These are phyloP conservation scores for Phialocephala subalpina DNA, from an alignment of 2,329 filamentous ascomycete species.

Conservation along the genomic window DNA sequence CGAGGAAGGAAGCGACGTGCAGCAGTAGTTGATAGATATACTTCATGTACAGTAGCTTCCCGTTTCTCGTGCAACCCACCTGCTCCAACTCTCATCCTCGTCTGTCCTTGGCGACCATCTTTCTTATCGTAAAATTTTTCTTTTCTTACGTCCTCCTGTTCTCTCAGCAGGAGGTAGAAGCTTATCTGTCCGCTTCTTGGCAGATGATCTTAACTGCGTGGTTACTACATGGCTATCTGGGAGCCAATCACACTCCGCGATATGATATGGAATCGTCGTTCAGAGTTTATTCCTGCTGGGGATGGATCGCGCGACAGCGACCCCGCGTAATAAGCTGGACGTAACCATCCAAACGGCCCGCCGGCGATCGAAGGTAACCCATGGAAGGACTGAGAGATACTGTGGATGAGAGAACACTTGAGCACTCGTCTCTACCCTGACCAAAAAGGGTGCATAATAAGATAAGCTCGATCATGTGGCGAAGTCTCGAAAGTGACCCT, in stretches of 20 bases:
- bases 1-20: neutral
- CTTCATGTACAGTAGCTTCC: neutral
- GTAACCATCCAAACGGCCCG: slow-evolving; percentile 14
- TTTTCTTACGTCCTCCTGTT: slow-evolving; percentile 8
- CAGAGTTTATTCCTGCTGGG: slow-evolving; percentile 3
- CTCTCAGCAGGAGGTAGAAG: neutral
- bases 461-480: neutral
- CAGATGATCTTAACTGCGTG: slow-evolving; percentile 13
- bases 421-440: neutral
- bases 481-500: neutral
- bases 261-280: neutral
- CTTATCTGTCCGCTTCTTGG: slow-evolving; percentile 13
- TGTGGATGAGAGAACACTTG: neutral
- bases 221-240: neutral
- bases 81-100: neutral
- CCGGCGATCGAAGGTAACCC: neutral
- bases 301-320: neutral
- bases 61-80: neutral
- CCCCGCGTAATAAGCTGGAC: slow-evolving; percentile 18
- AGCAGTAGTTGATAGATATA: too few relatives aligned
- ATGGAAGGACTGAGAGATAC: neutral
- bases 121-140: slow-evolving; percentile 19
- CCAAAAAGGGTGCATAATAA: neutral
- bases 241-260: slow-evolving; percentile 11
- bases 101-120: neutral